A percentile compares a stretch with the other conserved stretches of the same genome.
These are phyloP conservation scores for Microcyclospora pomicola DNA, from an alignment of 2,329 filamentous ascomycete species.

Conservation along the genomic window DNA sequence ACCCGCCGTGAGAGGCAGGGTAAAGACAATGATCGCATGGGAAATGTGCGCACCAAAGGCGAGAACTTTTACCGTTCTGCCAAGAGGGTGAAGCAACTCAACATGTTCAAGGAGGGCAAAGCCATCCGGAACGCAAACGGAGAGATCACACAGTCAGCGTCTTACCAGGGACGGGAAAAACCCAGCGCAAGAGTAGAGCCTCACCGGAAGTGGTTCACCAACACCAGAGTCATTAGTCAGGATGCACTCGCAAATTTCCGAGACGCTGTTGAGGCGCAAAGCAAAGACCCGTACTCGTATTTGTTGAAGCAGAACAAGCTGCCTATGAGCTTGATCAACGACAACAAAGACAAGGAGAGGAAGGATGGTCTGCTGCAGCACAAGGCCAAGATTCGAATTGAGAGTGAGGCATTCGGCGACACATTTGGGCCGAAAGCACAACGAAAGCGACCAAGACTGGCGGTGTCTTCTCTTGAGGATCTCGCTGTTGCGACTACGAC, in stretches of 20 bases:
- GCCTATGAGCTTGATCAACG: conserved; percentile 84
- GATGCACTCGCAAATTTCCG: conserved; percentile 78
- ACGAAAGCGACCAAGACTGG: conserved; percentile 81
- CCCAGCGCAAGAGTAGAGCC: conserved; percentile 84
- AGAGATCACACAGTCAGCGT: conserved; percentile 70
- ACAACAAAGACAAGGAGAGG: conserved; percentile 47
- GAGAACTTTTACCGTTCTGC: conserved; percentile 91
- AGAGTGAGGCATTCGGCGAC: conserved; percentile 70
- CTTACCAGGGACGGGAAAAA: conserved; percentile 68
- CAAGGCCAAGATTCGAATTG: conserved; percentile 83
- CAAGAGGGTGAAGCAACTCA: conserved; percentile 79
- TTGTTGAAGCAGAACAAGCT: conserved; percentile 96
- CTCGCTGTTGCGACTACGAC: conserved; percentile 67
- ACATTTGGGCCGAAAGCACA: conserved; percentile 91
- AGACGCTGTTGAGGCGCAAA: conserved; percentile 80
- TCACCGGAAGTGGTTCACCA: conserved; percentile 95
- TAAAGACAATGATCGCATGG: conserved; percentile 68
- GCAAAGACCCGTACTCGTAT: conserved; percentile 81
- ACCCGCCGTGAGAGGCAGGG: conserved; percentile 72
- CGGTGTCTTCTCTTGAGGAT: conserved; percentile 67
- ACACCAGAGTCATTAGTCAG: conserved; percentile 80
- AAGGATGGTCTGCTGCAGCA: conserved; percentile 82
- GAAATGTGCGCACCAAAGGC: conserved; percentile 83
- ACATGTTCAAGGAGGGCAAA: conserved; percentile 81
- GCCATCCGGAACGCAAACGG: conserved; percentile 69